Percentiles rank a stretch among this genome's conserved stretches.
Evolutionary conservation across 352 stramenopile species (phyloP).

Genomic region (Bremia lactucae): DNA sequence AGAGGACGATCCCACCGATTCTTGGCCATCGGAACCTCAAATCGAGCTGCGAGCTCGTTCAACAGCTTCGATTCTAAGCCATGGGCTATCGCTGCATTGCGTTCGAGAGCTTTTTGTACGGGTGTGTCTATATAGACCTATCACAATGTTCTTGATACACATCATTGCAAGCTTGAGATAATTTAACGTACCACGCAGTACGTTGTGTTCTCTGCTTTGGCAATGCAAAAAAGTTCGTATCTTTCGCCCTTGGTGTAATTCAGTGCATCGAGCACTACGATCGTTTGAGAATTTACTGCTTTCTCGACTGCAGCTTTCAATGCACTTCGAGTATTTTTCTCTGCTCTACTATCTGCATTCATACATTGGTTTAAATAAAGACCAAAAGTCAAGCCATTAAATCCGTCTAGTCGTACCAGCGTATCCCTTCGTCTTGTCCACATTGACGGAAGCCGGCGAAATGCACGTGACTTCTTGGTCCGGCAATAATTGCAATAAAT

Average conservation of each 20-base stretch:
- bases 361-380: no score
- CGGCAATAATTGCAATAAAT: slow-evolving; percentile 28
- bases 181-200: slow-evolving; percentile 72
- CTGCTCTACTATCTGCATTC: slow-evolving; percentile 34
- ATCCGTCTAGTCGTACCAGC: slow-evolving; percentile 39
- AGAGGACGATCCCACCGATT: slow-evolving; percentile 92
- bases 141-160: background rate
- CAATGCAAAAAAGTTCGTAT: slow-evolving; percentile 93
- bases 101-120: slow-evolving; percentile 39
- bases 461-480: slow-evolving; percentile 45
- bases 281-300: slow-evolving; percentile 40
- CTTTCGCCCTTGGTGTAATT: slow-evolving; percentile 94
- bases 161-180: background rate
- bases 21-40: slow-evolving; percentile 86
- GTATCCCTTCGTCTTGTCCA: slow-evolving; percentile 48
- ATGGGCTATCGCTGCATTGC: slow-evolving; percentile 32
- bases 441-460: slow-evolving; percentile 48
- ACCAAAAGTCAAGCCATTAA: no score
- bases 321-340: slow-evolving; percentile 64
- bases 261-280: slow-evolving; percentile 89
- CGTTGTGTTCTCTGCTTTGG: slow-evolving; percentile 81
- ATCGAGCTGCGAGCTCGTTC: slow-evolving; percentile 75
- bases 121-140: slow-evolving; percentile 68
- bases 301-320: slow-evolving; percentile 57
- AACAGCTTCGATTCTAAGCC: slow-evolving; percentile 50